A percentile compares a stretch with the other conserved stretches of the same genome.
These are phyloP conservation scores for Trichaptum fuscoviolaceum DNA, from an alignment of 768 basidiomycete species.

Conservation along the genomic window DNA sequence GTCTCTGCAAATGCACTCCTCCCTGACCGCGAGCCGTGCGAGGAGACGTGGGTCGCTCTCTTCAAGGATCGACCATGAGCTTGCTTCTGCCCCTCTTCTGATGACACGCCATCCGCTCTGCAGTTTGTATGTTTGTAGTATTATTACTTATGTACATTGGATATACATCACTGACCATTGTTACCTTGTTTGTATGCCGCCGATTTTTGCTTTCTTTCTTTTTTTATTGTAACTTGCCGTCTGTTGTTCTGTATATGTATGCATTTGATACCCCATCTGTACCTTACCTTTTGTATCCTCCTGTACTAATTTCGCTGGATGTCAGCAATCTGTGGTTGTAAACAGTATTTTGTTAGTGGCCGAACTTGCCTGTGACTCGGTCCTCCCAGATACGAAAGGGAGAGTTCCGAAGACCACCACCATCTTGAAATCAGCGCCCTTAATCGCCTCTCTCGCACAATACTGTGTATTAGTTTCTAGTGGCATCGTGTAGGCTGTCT, in stretches of 20 bases:
- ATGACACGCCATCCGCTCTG: not conserved
- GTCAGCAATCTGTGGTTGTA: too few species aligned
- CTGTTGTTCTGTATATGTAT: not conserved
- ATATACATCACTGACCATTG: not conserved
- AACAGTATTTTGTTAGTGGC: not conserved
- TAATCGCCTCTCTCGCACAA: too few species aligned
- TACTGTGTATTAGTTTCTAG: too few species aligned
- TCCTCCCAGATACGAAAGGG: too few species aligned
- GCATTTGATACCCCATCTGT: not conserved
- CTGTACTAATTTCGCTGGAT: not conserved
- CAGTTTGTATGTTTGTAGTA: not conserved
- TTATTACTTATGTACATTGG: not conserved
- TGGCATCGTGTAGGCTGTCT: too few species aligned
- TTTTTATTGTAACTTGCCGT: too few species aligned
- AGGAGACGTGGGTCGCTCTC: conserved; percentile 51
- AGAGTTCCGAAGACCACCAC: too few species aligned
- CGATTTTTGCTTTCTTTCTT: too few species aligned
- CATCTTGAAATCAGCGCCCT: too few species aligned
- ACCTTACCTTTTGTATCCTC: not conserved
- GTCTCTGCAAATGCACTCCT: conserved; percentile 22
- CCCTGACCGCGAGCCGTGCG: conserved; percentile 36
- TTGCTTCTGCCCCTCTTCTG: not conserved
- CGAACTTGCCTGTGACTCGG: not conserved
- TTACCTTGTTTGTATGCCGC: too few species aligned
- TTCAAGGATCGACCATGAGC: not conserved